Base-by-base conservation (phyloP, 495 filamentous ascomycete genomes). In the Ramalina peruviana region DNA sequence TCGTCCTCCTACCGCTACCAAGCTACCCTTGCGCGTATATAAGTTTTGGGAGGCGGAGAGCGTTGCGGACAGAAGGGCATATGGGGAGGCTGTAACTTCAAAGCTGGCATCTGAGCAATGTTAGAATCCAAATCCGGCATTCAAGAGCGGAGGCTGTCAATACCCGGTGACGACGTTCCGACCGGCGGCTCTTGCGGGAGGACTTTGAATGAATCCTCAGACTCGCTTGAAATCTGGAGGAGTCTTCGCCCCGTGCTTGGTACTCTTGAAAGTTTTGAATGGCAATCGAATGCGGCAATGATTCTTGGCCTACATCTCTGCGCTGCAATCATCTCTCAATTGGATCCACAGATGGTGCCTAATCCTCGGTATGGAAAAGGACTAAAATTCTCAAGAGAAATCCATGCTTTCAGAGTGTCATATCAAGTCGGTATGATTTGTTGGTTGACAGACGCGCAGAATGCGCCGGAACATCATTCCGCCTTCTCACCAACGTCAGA, bases 41-140 rank as follows among this genome's bases (percentile, higher is more conserved):
- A 98, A 74, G 54, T 86, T 81, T 55, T 95, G 89, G 26, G 92
- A 96, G 21, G 92, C 84, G 39, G 92, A 93, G 36, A 98, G 75
- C 7, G 83, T 82, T 50, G 95, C 86, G 20, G 88, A 94, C 58
- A 98, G 84, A 41, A 98, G 76, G 33, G 93, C 95, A 61, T 85
- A 89, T 3, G 88, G 86, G 19, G 85, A 72, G 43, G 88, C 92
- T 54, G 97, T 67, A 27, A 96, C 86, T 61, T 96, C 87, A 62
- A 98, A 98, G 48, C 79, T 80, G 17, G 90, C 92, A 80, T 96
- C 45, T 48, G 2, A 17, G 30, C 25, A 6, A 10, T 37, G 16
- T 48, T 15, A 48, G 27, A 27, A 48, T 48, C 26, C 30, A 4
- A 20, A 38, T n/a, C 26, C 2, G 6, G 19, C n/a, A 6, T 21